Base-by-base conservation (phyloP, 1,284 basidiomycete genomes). In the Tylopilus sp. region DNA sequence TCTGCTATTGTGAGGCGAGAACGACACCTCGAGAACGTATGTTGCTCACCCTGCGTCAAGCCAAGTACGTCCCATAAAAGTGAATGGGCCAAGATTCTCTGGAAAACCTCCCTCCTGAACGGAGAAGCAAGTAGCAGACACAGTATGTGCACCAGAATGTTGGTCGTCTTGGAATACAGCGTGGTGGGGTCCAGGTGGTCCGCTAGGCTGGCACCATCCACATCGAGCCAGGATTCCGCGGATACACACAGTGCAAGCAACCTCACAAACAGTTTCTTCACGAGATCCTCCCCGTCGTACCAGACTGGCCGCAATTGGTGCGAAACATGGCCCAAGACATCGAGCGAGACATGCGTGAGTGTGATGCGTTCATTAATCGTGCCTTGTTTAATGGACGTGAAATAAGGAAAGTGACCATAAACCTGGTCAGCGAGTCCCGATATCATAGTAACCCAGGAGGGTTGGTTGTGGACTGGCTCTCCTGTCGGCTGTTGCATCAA, bases 171-270 rank as follows among this genome's bases (percentile, higher is more conserved):
- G 11, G 64, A 61, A 49, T 72, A 72, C 28, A 83, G 59, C 7
- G 68, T 68, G 5, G 65, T 63, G 1, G 80, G 78, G 26, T 70
- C 70, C 29, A 69, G 65, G 47, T 76, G 68, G n/a, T 65, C 74
- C 11, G 64, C 67, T 31, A 75, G 61, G 22, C 52, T 59, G 13
- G 69, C 60, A 20, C 74, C 69, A 31, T 74, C 70, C 20, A 72
- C 69, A 39, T 80, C 78, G 35, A 76, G 65, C 83, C 87, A 89
- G 17, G 76, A 64, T 54, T 85, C 83, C 41, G 88, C 69, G 2
- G 76, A 74, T 45, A 74, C 64, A 58, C 78, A 81, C 29, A 88
- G 72, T 29, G 76, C 75, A 7, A 86, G 64, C 36, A 89, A 63
- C 42, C 76, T 74, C 15, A 72, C 66, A 44, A 86, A 76, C 6